Evolutionary conservation across 495 filamentous ascomycete genomes (phyloP).

Genomic region (Aspergillus biplanus): DNA sequence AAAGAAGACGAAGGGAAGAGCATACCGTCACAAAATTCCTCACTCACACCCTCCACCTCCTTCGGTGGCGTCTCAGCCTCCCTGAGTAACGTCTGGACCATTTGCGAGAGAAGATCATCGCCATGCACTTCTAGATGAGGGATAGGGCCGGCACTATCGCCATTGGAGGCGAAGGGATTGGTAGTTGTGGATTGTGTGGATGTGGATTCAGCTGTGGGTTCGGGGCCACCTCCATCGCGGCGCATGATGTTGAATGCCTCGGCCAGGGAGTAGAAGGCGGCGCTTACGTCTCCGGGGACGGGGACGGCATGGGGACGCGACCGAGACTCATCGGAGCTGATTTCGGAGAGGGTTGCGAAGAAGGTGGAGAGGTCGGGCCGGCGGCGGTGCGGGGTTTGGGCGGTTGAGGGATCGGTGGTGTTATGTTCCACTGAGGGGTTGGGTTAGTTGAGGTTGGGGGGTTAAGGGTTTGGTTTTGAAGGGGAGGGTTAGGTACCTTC

Average conservation of each 20-base stretch:
- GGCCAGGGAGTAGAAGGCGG: slow-evolving; percentile 61
- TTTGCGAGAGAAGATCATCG: slow-evolving; percentile 56
- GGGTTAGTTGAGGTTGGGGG: slow-evolving; percentile 7
- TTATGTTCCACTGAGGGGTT: slow-evolving; percentile 77
- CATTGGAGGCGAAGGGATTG: too few relatives aligned
- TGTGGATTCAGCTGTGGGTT: too few relatives aligned
- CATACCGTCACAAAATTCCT: slow-evolving; percentile 75
- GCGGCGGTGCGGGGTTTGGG: slow-evolving; percentile 41
- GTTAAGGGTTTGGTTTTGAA: slow-evolving; percentile 5
- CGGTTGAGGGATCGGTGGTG: slow-evolving; percentile 49
- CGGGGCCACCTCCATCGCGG: slow-evolving; percentile 31
- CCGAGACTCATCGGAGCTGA: slow-evolving; percentile 52
- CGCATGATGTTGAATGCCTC: slow-evolving; percentile 60
- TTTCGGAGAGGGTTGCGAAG: slow-evolving; percentile 72
- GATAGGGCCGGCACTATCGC: too few relatives aligned
- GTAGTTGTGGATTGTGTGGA: too few relatives aligned
- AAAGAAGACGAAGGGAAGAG: slow-evolving; percentile 5
- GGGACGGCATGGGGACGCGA: slow-evolving; percentile 64
- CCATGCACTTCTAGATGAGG: slow-evolving; percentile 9
- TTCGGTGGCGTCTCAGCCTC: slow-evolving; percentile 68
- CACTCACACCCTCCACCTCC: slow-evolving; percentile 73
- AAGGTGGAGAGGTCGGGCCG: slow-evolving; percentile 89
- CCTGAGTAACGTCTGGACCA: slow-evolving; percentile 64
- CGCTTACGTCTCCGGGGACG: slow-evolving; percentile 72
- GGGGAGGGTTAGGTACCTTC: slow-evolving; percentile 45